Percentiles rank a stretch among this genome's conserved stretches.
Conservation (phyloP, 805 yeast genomes). For the Sungouiozyma intestinalis region DNA sequence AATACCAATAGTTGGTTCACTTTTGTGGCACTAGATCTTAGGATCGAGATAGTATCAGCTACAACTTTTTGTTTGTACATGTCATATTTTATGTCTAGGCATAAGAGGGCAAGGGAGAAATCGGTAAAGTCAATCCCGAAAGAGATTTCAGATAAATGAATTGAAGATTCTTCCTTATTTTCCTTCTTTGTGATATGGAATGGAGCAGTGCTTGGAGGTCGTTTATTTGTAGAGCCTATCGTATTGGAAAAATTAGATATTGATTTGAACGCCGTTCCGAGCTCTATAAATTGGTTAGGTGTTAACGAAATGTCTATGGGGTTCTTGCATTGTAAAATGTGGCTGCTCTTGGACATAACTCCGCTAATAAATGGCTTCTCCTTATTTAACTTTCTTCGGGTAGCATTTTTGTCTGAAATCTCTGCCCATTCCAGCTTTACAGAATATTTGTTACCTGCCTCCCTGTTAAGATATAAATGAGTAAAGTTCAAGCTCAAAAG, state of each 20-base stretch:
- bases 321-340: background rate
- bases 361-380: background rate
- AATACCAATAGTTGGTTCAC: background rate
- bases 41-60: background rate
- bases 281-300: background rate
- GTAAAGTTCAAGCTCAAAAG: constrained; percentile 1
- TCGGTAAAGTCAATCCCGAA: background rate
- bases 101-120: background rate
- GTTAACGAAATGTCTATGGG: background rate
- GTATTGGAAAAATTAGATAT: background rate
- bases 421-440: constrained; percentile 3
- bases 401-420: background rate
- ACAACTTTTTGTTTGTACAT: too few species aligned
- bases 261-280: background rate
- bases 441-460: constrained; percentile 3
- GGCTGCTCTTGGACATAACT: background rate
- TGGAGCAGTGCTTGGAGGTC: background rate
- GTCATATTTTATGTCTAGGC: background rate
- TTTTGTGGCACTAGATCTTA: background rate
- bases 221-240: background rate
- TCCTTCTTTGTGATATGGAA: background rate
- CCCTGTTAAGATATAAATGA: constrained; percentile 5
- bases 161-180: background rate
- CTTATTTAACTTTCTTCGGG: background rate
- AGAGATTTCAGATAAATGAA: background rate